These are phyloP conservation scores for Cyclotella sp. DNA, from an alignment of 108 stramenopile species.

Conservation along the genomic window DNA sequence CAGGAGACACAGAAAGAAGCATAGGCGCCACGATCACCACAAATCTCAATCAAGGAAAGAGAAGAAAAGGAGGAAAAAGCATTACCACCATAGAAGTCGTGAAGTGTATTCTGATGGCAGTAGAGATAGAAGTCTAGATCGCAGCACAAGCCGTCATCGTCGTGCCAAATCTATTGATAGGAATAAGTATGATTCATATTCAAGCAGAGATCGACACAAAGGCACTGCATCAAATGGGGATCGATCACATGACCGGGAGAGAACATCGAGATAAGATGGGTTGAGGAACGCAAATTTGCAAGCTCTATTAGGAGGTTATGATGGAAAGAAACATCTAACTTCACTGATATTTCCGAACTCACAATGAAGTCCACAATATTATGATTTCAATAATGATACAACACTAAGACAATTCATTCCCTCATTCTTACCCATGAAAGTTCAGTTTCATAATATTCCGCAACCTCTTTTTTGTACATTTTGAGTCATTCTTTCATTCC, in stretches of 20 bases:
- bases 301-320: too few species aligned
- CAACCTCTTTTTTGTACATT: background rate
- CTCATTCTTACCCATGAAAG: too few species aligned
- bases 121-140: conserved; percentile 5
- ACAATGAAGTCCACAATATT: background rate
- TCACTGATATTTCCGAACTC: too few species aligned
- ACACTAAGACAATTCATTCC: background rate
- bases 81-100: conserved; percentile 11
- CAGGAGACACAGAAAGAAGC: conserved; percentile 37
- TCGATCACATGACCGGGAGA: too few species aligned
- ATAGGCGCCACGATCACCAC: conserved; percentile 18
- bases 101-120: conserved; percentile 29
- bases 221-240: too few species aligned
- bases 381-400: background rate
- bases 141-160: conserved; percentile 3
- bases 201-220: background rate
- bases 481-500: background rate
- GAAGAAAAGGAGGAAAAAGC: conserved; percentile 9
- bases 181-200: background rate
- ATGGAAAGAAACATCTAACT: too few species aligned
- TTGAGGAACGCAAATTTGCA: too few species aligned
- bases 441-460: background rate
- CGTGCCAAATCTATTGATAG: background rate
- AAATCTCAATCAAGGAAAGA: conserved; percentile 16
- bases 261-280: too few species aligned